Evolutionary conservation across 2,329 filamentous ascomycete genomes (phyloP), one percentile per base, ranked within the genome.

Genomic region (Xylariaceae sp.): DNA sequence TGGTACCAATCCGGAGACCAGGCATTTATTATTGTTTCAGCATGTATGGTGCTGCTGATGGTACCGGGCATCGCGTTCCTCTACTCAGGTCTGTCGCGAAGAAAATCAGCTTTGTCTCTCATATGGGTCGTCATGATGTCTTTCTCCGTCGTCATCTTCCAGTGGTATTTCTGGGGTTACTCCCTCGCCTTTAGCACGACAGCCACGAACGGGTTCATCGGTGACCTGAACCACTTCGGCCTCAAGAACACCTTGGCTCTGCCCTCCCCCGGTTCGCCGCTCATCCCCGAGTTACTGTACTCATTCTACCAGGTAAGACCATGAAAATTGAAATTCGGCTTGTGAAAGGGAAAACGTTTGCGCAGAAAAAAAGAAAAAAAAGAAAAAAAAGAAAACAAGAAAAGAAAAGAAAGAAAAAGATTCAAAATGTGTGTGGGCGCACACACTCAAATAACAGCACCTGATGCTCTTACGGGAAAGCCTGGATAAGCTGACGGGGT

Each of bases 101-200:
- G 94, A 79, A 99, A 99, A 78, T 97, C 94, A 4, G 94, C 94
- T 32, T 81, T 99, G 43, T 96, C 91, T 61, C 87, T 97, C 79
- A 94, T 99, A 68, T 97, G 91, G 90, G 91, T 92, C 11, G 91
- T 88, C 75, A 95, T 99, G 89, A 92, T 88, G 71, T 94, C 91
- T 46, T 88, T 88, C 70, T 91, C 89, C 47, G 85, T 97, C 69
- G 80, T 96, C 71, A 87, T 89, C 54, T 96, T 99, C 77, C 94
- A 99, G 76, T 99, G 94, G 94, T 97, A 96, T 69, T 96, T 99
- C 73, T 97, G 94, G 92, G 94, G 94, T 39, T 99, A 96, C 73
- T 96, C 92, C 11, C 79, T 99, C 58, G 91, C 92, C 50, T 96
- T 97, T 74, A 94, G 88, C 67, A 79, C 81, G 43, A 84, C 84